Conservation (phyloP, 2,329 filamentous ascomycete genomes). For the Didymella sp. region DNA sequence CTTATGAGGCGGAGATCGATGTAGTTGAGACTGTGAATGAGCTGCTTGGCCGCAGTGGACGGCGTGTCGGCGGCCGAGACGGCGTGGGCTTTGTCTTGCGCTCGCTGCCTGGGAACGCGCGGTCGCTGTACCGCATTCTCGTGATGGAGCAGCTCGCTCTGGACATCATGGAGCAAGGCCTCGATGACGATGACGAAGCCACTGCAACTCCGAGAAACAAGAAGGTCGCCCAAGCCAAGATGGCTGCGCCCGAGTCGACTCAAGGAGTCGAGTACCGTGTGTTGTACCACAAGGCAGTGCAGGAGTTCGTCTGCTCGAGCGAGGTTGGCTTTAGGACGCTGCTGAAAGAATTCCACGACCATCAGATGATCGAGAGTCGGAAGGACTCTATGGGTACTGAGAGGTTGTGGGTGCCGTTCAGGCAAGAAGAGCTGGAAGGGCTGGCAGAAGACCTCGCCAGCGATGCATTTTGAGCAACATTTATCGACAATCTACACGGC, state of each 20-base stretch:
- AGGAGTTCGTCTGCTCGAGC: slow-evolving; percentile 95
- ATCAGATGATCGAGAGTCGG: slow-evolving; percentile 92
- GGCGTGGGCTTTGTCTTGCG: slow-evolving; percentile 91
- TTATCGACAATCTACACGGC: slow-evolving; percentile 1
- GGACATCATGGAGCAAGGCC: slow-evolving; percentile 58
- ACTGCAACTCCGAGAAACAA: slow-evolving; percentile 31
- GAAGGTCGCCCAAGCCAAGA: slow-evolving; percentile 36
- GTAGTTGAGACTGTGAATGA: slow-evolving; percentile 90
- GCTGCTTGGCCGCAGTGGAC: slow-evolving; percentile 79
- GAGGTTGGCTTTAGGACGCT: slow-evolving; percentile 95
- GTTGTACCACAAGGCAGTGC: slow-evolving; percentile 92
- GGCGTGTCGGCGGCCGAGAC: slow-evolving; percentile 84
- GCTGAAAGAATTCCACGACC: slow-evolving; percentile 96
- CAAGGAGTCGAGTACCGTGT: slow-evolving; percentile 86
- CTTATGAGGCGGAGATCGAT: slow-evolving; percentile 77
- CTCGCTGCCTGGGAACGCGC: slow-evolving; percentile 89
- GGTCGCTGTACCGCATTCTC: slow-evolving; percentile 82
- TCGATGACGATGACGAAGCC: slow-evolving; percentile 35
- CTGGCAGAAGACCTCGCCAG: slow-evolving; percentile 77
- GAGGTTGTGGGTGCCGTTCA: slow-evolving; percentile 82
- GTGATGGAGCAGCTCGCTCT: slow-evolving; percentile 82
- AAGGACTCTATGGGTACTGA: slow-evolving; percentile 88
- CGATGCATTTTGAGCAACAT: slow-evolving; percentile 34
- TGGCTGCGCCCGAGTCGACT: slow-evolving; percentile 41
- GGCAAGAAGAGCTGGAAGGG: slow-evolving; percentile 85